Base-by-base conservation (phyloP, 202 grass and related monocot species). In the Setaria viridis region DNA sequence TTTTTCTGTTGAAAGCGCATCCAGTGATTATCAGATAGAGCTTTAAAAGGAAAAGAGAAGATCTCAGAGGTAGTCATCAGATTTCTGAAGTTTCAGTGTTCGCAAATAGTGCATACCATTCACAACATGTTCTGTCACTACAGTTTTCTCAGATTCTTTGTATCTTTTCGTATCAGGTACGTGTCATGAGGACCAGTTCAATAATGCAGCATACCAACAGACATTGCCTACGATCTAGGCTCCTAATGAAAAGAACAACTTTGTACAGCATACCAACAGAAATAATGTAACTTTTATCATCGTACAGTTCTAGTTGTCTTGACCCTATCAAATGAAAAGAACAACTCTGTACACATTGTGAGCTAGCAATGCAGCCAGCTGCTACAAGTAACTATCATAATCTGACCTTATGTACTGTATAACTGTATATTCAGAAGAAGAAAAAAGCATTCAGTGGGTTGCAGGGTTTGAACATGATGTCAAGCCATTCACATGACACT, bases 161-260 rank as follows among this genome's bases (percentile, higher is more conserved):
- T 76, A 74, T 49, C 76, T 91, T 91, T 80, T 77, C 89, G 70
- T 87, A 17, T 5, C 63, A 70, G 54, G 10, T 55, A 68, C 58
- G 21, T 41, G 64, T 62, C 81, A 84, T 57, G 43, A 87, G 70
- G 76, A 72, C 50, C 77, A 81, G 71, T 67, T 77, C 85, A 85
- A 88, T 72, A 88, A 88, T 85, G 70, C 77, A 91, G 70, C 72
- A 58, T 79, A 33, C 19, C 54, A 58, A 71, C 76, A 64, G 83
- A 54, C 30, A 64, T 80, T 87, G 81, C 39, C 64, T 77, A 3
- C 55, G 54, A 76, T 89, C 34, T 85, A 35, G 19, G 62, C 12
- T 62, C 46, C 73, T 80, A 76, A 25, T 25, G 25, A 25, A 25
- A 25, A 25, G 25, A 25, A 25, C 25, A 25, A 25, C 25, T 25